These are phyloP conservation scores for Polyplosphaeria fusca DNA, from an alignment of 495 filamentous ascomycete genomes.

Conservation along the genomic window DNA sequence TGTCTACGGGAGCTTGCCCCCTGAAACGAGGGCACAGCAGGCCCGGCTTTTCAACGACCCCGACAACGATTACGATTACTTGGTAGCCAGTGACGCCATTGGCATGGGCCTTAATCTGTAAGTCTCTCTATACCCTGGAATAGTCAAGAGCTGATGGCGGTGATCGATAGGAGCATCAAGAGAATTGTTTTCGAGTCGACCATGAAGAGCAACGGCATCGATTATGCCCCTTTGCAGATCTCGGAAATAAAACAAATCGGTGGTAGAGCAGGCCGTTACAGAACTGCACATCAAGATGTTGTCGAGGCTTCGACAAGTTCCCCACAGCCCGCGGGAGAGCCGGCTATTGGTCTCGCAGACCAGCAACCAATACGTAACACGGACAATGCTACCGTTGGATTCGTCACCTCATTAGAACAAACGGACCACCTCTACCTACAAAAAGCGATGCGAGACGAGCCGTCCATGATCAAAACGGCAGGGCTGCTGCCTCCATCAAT, in stretches of 20 bases:
- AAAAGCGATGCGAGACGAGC: slow-evolving; percentile 58
- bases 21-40: slow-evolving; percentile 88
- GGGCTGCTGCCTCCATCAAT: slow-evolving; percentile 67
- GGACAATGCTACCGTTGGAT: slow-evolving; percentile 53
- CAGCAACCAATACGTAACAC: slow-evolving; percentile 4
- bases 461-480: slow-evolving; percentile 66
- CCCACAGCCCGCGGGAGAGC: background rate
- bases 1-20: slow-evolving; percentile 88
- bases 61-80: slow-evolving; percentile 87
- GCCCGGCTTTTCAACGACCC: slow-evolving; percentile 91
- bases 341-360: slow-evolving; percentile 11
- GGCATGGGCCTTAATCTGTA: slow-evolving; percentile 95
- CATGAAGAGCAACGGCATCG: slow-evolving; percentile 60
- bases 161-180: slow-evolving; percentile 65
- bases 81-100: slow-evolving; percentile 93
- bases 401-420: slow-evolving; percentile 75
- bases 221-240: slow-evolving; percentile 54
- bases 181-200: slow-evolving; percentile 82
- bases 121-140: slow-evolving; percentile 29
- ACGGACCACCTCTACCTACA: slow-evolving; percentile 63
- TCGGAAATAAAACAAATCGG: slow-evolving; percentile 91
- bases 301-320: slow-evolving; percentile 16
- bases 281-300: slow-evolving; percentile 58
- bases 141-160: background rate
- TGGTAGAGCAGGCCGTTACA: slow-evolving; percentile 88